These are phyloP conservation scores for Pyricularia grisea DNA, from an alignment of 2,329 filamentous ascomycete species.

Conservation along the genomic window DNA sequence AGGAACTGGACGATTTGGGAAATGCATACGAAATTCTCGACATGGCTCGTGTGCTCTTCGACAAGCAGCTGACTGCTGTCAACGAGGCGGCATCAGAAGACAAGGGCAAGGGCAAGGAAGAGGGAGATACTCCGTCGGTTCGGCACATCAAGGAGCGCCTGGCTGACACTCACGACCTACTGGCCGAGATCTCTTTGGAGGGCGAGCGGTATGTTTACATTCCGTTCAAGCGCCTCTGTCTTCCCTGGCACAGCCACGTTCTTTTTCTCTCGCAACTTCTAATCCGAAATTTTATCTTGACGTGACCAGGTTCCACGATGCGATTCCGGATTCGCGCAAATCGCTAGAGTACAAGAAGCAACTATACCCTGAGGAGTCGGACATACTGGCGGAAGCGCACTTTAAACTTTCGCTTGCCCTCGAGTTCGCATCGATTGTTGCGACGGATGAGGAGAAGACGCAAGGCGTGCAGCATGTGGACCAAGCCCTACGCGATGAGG, in stretches of 20 bases:
- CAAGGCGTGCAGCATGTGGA: slow-evolving; percentile 46
- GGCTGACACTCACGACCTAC: slow-evolving; percentile 86
- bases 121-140: slow-evolving; percentile 29
- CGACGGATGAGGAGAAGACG: slow-evolving; percentile 40
- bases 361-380: slow-evolving; percentile 70
- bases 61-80: slow-evolving; percentile 39
- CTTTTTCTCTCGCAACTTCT: background rate
- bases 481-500: slow-evolving; percentile 61
- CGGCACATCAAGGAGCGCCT: slow-evolving; percentile 72
- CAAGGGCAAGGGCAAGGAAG: slow-evolving; percentile 29
- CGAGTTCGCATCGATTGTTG: slow-evolving; percentile 80
- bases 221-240: background rate
- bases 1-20: slow-evolving; percentile 64
- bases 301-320: slow-evolving; percentile 58
- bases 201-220: slow-evolving; percentile 59
- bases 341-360: slow-evolving; percentile 71
- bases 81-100: slow-evolving; percentile 25
- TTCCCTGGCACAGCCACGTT: background rate
- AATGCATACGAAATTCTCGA: slow-evolving; percentile 81
- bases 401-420: slow-evolving; percentile 93
- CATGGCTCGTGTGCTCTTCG: slow-evolving; percentile 59
- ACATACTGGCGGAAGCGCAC: slow-evolving; percentile 86
- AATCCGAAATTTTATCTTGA: background rate
- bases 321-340: slow-evolving; percentile 73
- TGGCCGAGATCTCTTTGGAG: slow-evolving; percentile 94